These are phyloP conservation scores for Rheum nobile DNA, from an alignment of 148 eudicot genomes.

Conservation along the genomic window DNA sequence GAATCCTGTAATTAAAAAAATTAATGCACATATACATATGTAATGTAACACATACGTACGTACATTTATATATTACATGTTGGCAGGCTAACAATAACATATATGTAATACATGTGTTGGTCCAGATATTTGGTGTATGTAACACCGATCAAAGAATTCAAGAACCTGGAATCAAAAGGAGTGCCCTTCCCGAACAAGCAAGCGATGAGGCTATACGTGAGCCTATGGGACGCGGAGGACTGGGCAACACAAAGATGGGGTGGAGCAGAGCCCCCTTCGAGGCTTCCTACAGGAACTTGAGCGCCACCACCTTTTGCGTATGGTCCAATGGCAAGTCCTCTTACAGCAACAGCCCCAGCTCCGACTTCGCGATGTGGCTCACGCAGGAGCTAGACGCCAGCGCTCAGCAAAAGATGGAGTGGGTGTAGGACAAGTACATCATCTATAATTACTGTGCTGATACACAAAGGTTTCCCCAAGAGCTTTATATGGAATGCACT, in stretches of 20 bases:
- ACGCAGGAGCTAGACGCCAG: neutral
- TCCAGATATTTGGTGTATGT: neutral
- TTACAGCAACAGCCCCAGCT: neutral
- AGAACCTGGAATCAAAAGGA: conserved; percentile 36
- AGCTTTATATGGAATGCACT: neutral
- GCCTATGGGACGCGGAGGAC: conserved; percentile 81
- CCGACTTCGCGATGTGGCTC: neutral
- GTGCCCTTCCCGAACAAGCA: conserved; percentile 56
- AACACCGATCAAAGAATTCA: neutral
- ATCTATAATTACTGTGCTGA: neutral
- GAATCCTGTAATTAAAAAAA: neutral
- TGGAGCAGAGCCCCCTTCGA: conserved; percentile 68
- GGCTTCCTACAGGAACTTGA: conserved; percentile 58
- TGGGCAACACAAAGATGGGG: conserved; percentile 87
- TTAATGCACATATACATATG: no score
- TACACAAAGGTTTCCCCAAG: neutral
- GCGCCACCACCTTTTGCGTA: conserved; percentile 17
- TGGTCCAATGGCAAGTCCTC: no score
- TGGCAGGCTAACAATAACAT: neutral
- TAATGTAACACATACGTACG: neutral
- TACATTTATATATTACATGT: neutral
- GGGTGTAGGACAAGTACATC: neutral
- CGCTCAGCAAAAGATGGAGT: neutral
- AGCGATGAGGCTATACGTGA: conserved; percentile 70
- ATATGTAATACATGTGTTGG: neutral